phyloP scores from a whole-genome alignment of 106 monocot species.

The Phalaenopsis equestris region DNA sequence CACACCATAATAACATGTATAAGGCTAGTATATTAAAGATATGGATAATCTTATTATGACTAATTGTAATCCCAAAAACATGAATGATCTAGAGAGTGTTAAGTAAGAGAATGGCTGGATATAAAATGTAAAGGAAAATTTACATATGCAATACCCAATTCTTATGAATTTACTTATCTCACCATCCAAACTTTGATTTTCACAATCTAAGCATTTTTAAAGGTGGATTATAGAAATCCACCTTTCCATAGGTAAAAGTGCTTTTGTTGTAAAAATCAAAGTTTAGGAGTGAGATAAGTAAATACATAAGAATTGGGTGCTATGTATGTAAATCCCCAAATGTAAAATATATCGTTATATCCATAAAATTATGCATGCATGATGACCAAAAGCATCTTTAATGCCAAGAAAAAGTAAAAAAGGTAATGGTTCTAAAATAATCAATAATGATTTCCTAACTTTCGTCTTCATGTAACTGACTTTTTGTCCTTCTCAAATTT shows the following conservation, averaged over 20 bases:
- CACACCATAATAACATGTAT: neutral
- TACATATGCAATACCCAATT: no score
- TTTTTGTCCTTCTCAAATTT: neutral
- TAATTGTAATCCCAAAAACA: neutral
- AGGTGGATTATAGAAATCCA: no score
- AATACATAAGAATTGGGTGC: no score
- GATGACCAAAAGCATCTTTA: neutral
- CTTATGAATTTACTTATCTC: no score
- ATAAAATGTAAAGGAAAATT: neutral
- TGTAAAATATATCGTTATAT: neutral
- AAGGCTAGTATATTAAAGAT: neutral
- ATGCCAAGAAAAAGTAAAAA: neutral
- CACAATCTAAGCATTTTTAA: no score
- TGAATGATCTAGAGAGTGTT: neutral
- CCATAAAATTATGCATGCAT: neutral
- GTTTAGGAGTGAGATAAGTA: no score
- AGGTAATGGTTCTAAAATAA: neutral
- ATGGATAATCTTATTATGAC: neutral
- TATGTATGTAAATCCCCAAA: no score
- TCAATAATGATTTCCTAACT: neutral
- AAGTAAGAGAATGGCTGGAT: neutral
- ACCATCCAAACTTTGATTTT: neutral
- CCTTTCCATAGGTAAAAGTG: no score
- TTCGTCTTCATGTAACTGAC: neutral
- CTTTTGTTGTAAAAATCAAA: no score